phyloP scores from a whole-genome alignment of 192 early-diverging fungal species.

The Mortierella hygrophila region DNA sequence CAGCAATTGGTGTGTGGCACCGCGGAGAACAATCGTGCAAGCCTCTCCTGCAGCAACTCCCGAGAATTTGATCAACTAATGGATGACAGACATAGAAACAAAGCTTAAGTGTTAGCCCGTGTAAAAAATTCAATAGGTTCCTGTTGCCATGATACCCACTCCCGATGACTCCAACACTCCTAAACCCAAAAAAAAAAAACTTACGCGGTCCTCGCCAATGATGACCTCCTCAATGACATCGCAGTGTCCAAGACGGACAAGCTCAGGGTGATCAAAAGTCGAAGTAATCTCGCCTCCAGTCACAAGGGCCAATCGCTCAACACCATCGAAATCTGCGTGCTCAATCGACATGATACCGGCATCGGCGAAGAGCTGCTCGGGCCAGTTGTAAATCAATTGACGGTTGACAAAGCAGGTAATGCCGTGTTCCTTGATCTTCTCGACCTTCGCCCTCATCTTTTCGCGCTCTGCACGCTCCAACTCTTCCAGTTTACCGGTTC shows the following conservation, averaged over 20 bases:
- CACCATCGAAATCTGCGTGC: conserved; percentile 99
- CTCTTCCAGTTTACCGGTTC: conserved; percentile 97
- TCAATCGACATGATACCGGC: conserved; percentile 96
- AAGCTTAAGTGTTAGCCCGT: neutral
- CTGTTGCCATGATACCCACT: too few species aligned
- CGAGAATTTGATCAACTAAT: conserved; percentile 93
- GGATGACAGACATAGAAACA: neutral
- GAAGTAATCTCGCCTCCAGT: conserved; percentile 99
- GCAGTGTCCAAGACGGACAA: conserved; percentile 95
- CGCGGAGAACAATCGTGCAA: conserved; percentile 97
- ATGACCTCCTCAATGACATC: conserved; percentile 98
- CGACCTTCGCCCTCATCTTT: conserved; percentile 99
- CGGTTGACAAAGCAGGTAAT: conserved; percentile 99
- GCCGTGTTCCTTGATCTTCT: conserved; percentile 96
- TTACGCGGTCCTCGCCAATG: conserved; percentile 94
- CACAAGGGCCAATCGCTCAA: conserved; percentile 96
- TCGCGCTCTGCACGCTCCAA: conserved; percentile 97
- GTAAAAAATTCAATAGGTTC: neutral
- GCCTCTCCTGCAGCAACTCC: conserved; percentile 96
- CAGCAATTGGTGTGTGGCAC: conserved; percentile 93
- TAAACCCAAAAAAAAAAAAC: neutral
- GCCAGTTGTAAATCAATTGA: conserved; percentile 99
- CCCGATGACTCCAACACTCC: neutral
- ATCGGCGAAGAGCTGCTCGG: conserved; percentile 99
- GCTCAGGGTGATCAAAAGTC: conserved; percentile 97